Base-by-base conservation (phyloP, 345 rosid genomes). In the Eucalyptus marginata region DNA sequence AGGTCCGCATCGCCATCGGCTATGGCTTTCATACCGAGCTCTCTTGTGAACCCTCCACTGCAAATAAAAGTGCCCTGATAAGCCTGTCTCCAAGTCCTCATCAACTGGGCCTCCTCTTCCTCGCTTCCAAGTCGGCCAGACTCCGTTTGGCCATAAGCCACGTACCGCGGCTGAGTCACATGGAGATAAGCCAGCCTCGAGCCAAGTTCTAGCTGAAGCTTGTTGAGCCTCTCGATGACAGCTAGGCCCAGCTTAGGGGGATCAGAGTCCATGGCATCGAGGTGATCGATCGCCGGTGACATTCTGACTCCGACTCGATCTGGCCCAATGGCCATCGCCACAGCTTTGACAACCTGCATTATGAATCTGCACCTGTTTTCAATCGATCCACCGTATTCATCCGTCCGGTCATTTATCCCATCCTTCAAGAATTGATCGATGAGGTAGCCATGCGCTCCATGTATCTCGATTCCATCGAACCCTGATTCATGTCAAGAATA, bases 361-460 rank as follows among this genome's bases (percentile, higher is more conserved):
- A 84, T 22, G 62, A 90, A 90, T 49, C 62, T 62, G 89, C 89
- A 90, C 25, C 89, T 33, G 66, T 90, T 87, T 40, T 12, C 89
- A 20, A 90, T 66, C 4, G 91, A 85, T 50, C 89, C 91, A 11
- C 91, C 91, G 49, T 90, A 90, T 59, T 27, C 87, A 46, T 90
- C 91, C 1, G 86, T 83, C 58, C 91, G 51, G 86, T 87, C 51
- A 51, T 87, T 90, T 79, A 90, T 88, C 84, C 91, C 89, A 15
- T 87, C 89, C 66, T 90, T 90, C 40, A 84, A 81, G 86, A 90
- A 87, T 86, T 90, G 91, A 81, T 90, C 91, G 40, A 90, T 84
- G 49, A 90, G 87, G 87, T 90, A 90, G 84, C 91, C 91, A n/a
- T 90, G 89, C 25, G 87, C 91, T 50, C 89, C 91, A 43, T 90